These are phyloP conservation scores for Pezicula carpinea DNA, from an alignment of 2,329 filamentous ascomycete species.

Conservation along the genomic window DNA sequence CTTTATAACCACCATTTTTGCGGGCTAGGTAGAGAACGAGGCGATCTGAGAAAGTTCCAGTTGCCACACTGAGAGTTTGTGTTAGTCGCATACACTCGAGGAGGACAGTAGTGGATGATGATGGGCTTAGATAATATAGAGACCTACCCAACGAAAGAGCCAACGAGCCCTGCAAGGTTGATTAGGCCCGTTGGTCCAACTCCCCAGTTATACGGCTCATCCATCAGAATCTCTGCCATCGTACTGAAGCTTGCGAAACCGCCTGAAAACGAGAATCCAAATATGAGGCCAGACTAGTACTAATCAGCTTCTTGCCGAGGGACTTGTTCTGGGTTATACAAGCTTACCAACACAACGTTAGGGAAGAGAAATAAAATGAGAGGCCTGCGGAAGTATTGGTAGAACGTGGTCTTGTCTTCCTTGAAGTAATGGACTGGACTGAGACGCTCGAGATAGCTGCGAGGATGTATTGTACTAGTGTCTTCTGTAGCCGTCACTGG, in stretches of 20 bases:
- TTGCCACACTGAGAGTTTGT: background rate
- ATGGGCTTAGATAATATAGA: background rate
- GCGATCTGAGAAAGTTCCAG: background rate
- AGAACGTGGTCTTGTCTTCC: background rate
- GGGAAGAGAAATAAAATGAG: background rate
- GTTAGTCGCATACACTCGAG: background rate
- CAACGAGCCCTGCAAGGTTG: background rate
- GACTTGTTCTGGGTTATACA: background rate
- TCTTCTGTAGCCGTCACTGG: background rate
- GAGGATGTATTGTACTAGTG: background rate
- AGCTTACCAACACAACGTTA: background rate
- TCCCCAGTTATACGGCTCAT: background rate
- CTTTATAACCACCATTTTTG: background rate
- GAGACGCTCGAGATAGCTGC: background rate
- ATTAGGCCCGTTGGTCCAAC: background rate
- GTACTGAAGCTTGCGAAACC: background rate
- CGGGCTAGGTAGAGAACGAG: background rate
- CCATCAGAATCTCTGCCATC: background rate
- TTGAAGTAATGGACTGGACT: background rate
- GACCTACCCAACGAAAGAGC: background rate
- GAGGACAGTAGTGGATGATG: background rate
- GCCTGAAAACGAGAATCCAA: background rate
- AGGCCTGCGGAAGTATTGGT: background rate
- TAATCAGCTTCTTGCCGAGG: background rate
- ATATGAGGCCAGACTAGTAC: background rate